These are phyloP conservation scores for Apiospora arundinis DNA, from an alignment of 2,329 filamentous ascomycete species.

Conservation along the genomic window DNA sequence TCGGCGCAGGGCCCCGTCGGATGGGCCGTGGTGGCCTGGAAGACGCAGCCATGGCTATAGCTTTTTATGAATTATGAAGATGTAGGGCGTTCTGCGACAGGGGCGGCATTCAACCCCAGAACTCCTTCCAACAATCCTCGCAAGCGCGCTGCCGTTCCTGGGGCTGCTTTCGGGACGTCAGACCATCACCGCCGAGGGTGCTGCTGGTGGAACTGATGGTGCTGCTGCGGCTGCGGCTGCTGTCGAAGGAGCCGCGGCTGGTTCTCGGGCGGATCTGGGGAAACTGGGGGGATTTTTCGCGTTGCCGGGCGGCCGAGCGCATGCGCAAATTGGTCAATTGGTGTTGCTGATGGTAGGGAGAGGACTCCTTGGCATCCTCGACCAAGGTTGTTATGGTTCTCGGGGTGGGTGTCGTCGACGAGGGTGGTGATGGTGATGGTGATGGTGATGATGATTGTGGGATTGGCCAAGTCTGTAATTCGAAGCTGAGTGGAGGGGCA, in stretches of 20 bases:
- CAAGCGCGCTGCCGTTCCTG: constrained; percentile 27
- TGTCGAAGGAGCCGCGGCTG: constrained; percentile 3
- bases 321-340: constrained; percentile 6
- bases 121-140: constrained; percentile 32
- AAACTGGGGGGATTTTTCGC: constrained; percentile 2
- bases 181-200: constrained; percentile 23
- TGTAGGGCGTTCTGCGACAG: not conserved
- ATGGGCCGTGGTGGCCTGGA: constrained; percentile 23
- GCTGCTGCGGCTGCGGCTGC: constrained; percentile 21
- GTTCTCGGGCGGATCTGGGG: not conserved
- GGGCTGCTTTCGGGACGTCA: constrained; percentile 19
- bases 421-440: no score
- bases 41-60: constrained; percentile 20
- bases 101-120: constrained; percentile 28
- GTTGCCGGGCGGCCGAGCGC: not conserved
- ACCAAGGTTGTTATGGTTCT: not conserved
- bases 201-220: not conserved
- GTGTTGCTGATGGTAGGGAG: not conserved
- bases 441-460: not conserved
- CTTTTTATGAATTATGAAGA: constrained; percentile 17
- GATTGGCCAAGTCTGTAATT: constrained; percentile 2
- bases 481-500: not conserved
- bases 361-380: not conserved
- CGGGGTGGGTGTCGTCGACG: not conserved
- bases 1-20: constrained; percentile 24